Base-by-base conservation (phyloP, 805 yeast genomes). In the Pichia nanzhaoensis region DNA sequence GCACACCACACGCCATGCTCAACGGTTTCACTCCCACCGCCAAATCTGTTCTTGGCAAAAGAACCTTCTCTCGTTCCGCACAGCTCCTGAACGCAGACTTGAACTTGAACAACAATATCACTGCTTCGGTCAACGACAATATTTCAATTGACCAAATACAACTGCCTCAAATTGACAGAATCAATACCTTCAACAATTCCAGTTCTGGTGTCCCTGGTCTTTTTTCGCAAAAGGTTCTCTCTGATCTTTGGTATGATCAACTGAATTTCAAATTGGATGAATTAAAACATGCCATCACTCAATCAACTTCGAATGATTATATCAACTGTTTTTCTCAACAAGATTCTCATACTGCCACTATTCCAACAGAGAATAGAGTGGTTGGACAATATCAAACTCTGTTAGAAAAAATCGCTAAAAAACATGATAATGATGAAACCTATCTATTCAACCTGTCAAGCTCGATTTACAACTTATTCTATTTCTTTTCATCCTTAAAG, bases 241-340 rank as follows among this genome's bases (percentile, higher is more conserved):
- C 71, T 13, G 74, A 69, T 47, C 71, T 75, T 3, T 79, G 81
- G 77, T 69, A 63, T 50, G 64, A 68, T 19, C 69, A 78, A 53
- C 66, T 71, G 3, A 60, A 62, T 3, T 30, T 49, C 8, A 69
- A 70, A 42, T 63, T 70, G 5, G 63, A 60, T 4, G 65, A 65
- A 20, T 59, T 78, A 44, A 74, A 75, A 54, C 55, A 57, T 18
- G 64, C 59, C 16, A 58, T 68, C 4, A 51, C 52, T 3, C 54
- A 62, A 48, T 59, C 67, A 42, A 50, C 65, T 51, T 45, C 55
- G 46, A 42, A 55, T 51, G 50, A 55, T 19, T 55, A 51, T 35
- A 46, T 61, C 34, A 64, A 60, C 38, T 48, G 59, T 20, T 55
- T 56, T 42, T 54, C 54, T 42, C 47, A 51, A 24, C 36, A 22